Evolutionary conservation across 345 rosid genomes (phyloP).

Genomic region (Murraya koenigii): DNA sequence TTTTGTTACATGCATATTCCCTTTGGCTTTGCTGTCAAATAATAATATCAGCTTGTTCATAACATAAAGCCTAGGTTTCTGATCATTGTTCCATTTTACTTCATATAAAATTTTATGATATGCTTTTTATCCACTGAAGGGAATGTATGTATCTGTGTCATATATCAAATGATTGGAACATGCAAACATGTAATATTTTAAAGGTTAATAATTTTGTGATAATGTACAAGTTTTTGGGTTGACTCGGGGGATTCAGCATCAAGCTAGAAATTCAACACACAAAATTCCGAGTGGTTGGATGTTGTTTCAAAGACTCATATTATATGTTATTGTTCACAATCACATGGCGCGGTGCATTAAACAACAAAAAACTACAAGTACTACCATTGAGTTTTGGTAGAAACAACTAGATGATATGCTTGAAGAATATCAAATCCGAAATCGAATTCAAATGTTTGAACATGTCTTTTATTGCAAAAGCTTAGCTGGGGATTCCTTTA

Average conservation of each 20-base stretch:
- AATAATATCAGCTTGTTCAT: not conserved
- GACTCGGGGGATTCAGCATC: not conserved
- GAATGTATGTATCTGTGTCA: slow-evolving; percentile 23
- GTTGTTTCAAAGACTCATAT: not conserved
- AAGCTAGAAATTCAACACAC: not conserved
- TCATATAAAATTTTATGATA: slow-evolving; percentile 3
- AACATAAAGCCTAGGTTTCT: too few relatives aligned
- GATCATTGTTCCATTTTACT: slow-evolving; percentile 2
- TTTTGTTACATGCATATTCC: not conserved
- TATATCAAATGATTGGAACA: slow-evolving; percentile 16
- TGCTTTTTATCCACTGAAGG: not conserved
- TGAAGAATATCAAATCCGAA: not conserved
- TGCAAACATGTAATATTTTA: not conserved
- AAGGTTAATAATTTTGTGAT: not conserved
- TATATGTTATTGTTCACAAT: not conserved
- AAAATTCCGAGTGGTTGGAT: not conserved
- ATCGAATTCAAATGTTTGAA: not conserved
- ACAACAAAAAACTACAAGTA: slow-evolving; percentile 8
- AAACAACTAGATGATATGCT: not conserved
- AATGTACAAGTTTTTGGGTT: not conserved
- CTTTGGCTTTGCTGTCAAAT: not conserved
- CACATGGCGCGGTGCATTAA: not conserved
- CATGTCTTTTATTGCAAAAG: not conserved
- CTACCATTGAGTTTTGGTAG: not conserved
- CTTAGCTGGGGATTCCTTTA: slow-evolving; percentile 11